Evolutionary conservation across 2,329 filamentous ascomycete species (phyloP).

Genomic region (Aspergillus chevalieri): DNA sequence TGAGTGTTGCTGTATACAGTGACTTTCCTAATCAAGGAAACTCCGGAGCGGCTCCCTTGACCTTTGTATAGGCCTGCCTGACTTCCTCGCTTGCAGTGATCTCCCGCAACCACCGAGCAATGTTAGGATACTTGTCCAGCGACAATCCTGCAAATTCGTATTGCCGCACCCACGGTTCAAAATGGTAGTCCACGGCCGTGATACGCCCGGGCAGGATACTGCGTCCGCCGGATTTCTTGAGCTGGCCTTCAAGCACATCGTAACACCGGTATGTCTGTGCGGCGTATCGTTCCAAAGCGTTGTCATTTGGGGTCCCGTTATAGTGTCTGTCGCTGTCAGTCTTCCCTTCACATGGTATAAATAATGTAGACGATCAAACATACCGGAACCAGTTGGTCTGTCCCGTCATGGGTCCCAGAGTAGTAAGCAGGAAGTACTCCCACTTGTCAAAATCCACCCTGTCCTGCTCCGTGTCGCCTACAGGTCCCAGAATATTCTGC

Average conservation of each 20-base stretch:
- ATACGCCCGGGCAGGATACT: conserved; percentile 33
- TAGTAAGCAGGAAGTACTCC: conserved; percentile 40
- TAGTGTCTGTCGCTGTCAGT: background rate
- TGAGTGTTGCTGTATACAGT: conserved; percentile 5
- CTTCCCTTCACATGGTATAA: background rate
- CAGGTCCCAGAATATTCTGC: conserved; percentile 32
- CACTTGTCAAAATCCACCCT: conserved; percentile 43
- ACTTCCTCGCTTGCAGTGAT: conserved; percentile 34
- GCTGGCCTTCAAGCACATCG: conserved; percentile 37
- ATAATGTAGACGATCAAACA: background rate
- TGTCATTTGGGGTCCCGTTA: conserved; percentile 34
- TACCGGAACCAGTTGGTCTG: conserved; percentile 37
- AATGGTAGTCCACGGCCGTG: conserved; percentile 39
- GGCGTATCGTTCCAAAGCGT: conserved; percentile 36
- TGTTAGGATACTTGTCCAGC: conserved; percentile 34
- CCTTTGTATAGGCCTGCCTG: conserved; percentile 35
- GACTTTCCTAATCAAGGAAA: background rate
- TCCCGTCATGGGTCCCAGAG: conserved; percentile 39
- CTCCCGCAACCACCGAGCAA: conserved; percentile 35
- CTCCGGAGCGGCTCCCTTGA: conserved; percentile 8
- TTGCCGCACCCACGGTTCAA: conserved; percentile 25
- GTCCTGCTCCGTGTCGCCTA: conserved; percentile 28
- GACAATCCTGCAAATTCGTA: conserved; percentile 34
- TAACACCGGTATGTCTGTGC: conserved; percentile 39
- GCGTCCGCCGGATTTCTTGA: conserved; percentile 31